A percentile compares a stretch with the other conserved stretches of the same genome.
Evolutionary conservation across 352 stramenopile species (phyloP).

Genomic region (Phytophthora citricola): DNA sequence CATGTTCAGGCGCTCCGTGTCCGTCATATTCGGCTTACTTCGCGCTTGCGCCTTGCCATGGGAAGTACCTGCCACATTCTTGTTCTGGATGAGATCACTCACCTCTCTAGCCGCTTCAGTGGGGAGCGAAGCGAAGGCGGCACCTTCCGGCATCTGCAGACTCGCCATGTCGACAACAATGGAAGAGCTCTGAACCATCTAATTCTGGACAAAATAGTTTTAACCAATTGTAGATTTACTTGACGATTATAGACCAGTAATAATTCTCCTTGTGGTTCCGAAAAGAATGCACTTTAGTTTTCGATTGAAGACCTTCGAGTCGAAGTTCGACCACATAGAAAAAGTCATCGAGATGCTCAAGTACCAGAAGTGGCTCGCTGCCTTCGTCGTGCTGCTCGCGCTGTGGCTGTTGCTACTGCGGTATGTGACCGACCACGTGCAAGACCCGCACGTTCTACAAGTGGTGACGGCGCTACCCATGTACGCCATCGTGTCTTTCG

Average conservation of each 20-base stretch:
- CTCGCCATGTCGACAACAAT: background rate
- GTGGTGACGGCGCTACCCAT: conserved; percentile 67
- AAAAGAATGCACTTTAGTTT: conserved; percentile 5
- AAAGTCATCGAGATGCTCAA: conserved; percentile 60
- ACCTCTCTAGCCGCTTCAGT: background rate
- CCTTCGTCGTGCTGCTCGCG: conserved; percentile 51
- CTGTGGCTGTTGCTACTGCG: conserved; percentile 64
- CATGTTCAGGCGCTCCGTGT: conserved; percentile 45
- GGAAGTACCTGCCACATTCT: background rate
- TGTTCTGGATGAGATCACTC: background rate
- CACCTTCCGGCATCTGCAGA: background rate
- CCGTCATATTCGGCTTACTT: conserved; percentile 46
- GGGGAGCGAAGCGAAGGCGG: conserved; percentile 4
- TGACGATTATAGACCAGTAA: conserved; percentile 10
- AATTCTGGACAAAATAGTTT: conserved; percentile 21
- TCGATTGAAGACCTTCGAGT: background rate
- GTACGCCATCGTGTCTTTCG: conserved; percentile 76
- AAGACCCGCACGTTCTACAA: conserved; percentile 51
- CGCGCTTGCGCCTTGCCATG: conserved; percentile 11
- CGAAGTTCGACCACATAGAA: conserved; percentile 11
- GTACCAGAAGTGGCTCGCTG: conserved; percentile 78
- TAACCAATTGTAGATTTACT: conserved; percentile 18
- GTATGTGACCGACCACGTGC: conserved; percentile 39
- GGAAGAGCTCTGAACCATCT: conserved; percentile 14
- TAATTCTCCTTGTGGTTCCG: background rate